phyloP scores from a whole-genome alignment of 257 asterid species.

The Petunia secreta region DNA sequence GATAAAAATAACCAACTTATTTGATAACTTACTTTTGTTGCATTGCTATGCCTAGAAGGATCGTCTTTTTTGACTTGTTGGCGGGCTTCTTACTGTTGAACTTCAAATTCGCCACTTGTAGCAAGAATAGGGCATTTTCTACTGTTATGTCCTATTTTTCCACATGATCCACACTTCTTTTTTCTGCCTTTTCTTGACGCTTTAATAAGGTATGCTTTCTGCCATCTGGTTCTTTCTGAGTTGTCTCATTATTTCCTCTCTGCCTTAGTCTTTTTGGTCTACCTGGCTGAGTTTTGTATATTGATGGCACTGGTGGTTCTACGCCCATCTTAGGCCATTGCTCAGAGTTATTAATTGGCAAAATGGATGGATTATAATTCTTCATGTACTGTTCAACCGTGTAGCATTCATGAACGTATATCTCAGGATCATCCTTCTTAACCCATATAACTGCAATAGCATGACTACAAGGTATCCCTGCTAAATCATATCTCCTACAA shows the following conservation, averaged over 20 bases:
- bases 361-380: neutral
- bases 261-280: neutral
- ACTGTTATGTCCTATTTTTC: neutral
- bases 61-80: neutral
- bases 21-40: neutral
- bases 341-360: neutral
- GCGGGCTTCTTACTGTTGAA: neutral
- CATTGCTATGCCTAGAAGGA: neutral
- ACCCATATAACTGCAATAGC: neutral
- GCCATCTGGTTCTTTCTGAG: neutral
- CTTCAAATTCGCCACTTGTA: neutral
- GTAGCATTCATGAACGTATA: neutral
- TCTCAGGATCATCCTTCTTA: neutral
- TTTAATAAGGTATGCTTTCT: neutral
- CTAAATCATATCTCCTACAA: conserved; percentile 22
- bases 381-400: neutral
- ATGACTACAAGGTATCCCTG: conserved; percentile 15
- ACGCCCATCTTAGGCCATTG: neutral
- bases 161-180: neutral
- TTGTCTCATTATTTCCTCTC: neutral
- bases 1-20: neutral
- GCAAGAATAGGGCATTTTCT: neutral
- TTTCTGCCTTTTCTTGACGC: neutral
- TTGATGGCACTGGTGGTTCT: neutral
- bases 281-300: neutral